Conservation (phyloP, 2,329 filamentous ascomycete species). For the Orbilia ellipsospora region DNA sequence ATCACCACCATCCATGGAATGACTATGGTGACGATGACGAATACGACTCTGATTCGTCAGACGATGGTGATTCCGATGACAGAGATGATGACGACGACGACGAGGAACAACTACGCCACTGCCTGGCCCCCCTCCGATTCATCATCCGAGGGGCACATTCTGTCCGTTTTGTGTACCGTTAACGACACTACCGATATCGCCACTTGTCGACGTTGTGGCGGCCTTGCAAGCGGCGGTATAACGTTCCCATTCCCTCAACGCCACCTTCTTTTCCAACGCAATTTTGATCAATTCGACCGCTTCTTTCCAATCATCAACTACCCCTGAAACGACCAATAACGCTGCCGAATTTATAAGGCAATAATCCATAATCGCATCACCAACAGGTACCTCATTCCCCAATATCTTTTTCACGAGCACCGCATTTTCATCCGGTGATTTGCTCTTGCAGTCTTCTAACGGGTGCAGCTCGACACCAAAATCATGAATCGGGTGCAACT, state of each 20-base stretch:
- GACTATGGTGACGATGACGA: neutral
- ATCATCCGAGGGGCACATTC: no score
- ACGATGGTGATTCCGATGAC: no score
- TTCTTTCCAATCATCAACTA: slow-evolving; percentile 96
- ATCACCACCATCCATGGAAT: no score
- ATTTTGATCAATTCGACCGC: slow-evolving; percentile 86
- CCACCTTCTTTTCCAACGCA: slow-evolving; percentile 86
- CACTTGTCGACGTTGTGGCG: neutral
- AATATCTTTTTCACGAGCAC: slow-evolving; percentile 82
- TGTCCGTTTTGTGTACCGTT: no score
- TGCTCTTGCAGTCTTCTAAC: slow-evolving; percentile 80
- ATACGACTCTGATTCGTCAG: neutral
- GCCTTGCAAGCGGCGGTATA: slow-evolving; percentile 62
- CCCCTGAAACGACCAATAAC: slow-evolving; percentile 82
- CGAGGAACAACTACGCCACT: no score
- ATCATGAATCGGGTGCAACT: slow-evolving; percentile 77
- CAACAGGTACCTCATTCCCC: slow-evolving; percentile 66
- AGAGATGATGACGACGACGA: no score
- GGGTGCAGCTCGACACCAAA: slow-evolving; percentile 84
- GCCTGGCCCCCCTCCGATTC: no score
- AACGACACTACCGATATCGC: no score
- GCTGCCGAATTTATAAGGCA: slow-evolving; percentile 94
- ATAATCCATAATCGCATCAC: slow-evolving; percentile 90
- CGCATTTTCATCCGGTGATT: slow-evolving; percentile 87
- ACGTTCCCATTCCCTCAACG: slow-evolving; percentile 84